Base-by-base conservation (phyloP, 2,329 filamentous ascomycete genomes). In the Claviceps africana region DNA sequence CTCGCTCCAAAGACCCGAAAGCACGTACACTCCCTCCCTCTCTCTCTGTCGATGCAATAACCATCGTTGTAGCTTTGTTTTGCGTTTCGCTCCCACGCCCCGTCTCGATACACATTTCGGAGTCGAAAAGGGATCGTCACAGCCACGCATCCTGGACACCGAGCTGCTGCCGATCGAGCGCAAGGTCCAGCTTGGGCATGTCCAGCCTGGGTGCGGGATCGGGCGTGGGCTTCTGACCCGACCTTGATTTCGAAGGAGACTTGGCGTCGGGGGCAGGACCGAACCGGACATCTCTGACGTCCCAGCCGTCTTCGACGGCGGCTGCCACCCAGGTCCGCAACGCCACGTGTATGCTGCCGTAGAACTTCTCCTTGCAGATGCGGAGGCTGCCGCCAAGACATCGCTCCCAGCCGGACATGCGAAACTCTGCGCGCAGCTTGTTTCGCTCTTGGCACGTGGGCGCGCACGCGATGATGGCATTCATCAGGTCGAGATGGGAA, bases 331-430 rank as follows among this genome's bases (percentile, higher is more conserved):
- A 98, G 7, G 86, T 90, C 51, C 86, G 82, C 56, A 97, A 74
- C 2, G 84, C 88, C 60, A 91, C 88, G 65, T 98, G 93, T 4
- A 98, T 86, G 48, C 86, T 82, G 2, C 86, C 86, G 65, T 98
- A 97, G 66, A 97, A 95, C 66, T 97, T 97, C 68, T 96, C 90
- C 66, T 97, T 98, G 74, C 91, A 97, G 17, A 91, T 84, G 5
- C 93, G 82, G 56, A 97, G 72, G 53, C 83, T 91, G 22, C 79
- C 79, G 17, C 89, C 89, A 76, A 97, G 86, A 59, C 86, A 82
- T 59, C 89, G 89, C 67, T 98, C 93, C 73, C 89, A 95, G 8
- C 93, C 91, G 0, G 86, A 94, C 55, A 90, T 81, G 51, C 81
- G 80, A 50, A 97, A 74, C 53, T 91, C 82, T 19, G 75, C 73